phyloP scores from a whole-genome alignment of 192 early-diverging fungal genomes.

The Linnemannia hyalina region DNA sequence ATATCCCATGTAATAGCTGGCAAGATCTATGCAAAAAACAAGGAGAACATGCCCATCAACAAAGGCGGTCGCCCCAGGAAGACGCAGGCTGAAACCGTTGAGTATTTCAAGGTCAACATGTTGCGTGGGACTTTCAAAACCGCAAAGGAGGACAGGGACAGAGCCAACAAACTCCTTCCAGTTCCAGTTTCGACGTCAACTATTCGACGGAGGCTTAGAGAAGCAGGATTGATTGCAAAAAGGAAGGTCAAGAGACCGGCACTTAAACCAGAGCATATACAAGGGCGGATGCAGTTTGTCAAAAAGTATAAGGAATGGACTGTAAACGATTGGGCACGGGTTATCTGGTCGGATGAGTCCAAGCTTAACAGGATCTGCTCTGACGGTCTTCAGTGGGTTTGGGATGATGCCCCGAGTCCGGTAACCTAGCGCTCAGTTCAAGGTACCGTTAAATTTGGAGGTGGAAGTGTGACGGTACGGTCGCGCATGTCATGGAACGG shows the following conservation, averaged over 20 bases:
- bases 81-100: slow-evolving; percentile 2
- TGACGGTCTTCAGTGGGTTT: slow-evolving; percentile 17
- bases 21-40: background rate
- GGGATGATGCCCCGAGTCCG: slow-evolving; percentile 14
- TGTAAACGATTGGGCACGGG: slow-evolving; percentile 2
- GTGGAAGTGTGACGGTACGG: slow-evolving; percentile 12
- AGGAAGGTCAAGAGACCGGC: slow-evolving; percentile 4
- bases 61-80: slow-evolving; percentile 27
- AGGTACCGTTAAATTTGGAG: slow-evolving; percentile 38
- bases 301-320: slow-evolving; percentile 33
- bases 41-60: slow-evolving; percentile 19
- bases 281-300: slow-evolving; percentile 3
- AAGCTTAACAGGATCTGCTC: slow-evolving; percentile 38
- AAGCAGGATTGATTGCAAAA: slow-evolving; percentile 36
- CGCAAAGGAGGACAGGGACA: background rate
- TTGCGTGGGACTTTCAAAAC: background rate
- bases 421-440: background rate
- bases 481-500: slow-evolving; percentile 31
- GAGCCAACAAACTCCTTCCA: background rate
- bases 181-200: slow-evolving; percentile 11
- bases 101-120: slow-evolving; percentile 16
- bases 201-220: slow-evolving; percentile 5
- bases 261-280: background rate
- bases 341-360: slow-evolving; percentile 21
- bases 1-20: background rate